Conservation (phyloP, 2,329 filamentous ascomycete species). For the Colletotrichum limetticola region DNA sequence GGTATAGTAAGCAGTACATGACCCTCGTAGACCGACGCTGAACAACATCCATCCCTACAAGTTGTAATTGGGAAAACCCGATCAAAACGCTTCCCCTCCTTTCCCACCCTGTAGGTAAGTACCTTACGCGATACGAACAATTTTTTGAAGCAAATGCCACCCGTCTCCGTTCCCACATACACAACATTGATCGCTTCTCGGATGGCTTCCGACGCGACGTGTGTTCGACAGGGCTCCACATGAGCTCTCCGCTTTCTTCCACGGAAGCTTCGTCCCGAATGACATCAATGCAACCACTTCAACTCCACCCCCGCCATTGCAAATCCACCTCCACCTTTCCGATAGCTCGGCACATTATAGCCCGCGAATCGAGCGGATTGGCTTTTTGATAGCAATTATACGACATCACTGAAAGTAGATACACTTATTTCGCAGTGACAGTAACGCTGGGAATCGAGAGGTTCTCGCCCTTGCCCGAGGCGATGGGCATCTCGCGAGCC, state of each 20-base stretch:
- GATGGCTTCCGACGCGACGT: not conserved
- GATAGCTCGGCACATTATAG: conserved; percentile 15
- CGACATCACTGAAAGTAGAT: not conserved
- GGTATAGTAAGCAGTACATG: conserved; percentile 13
- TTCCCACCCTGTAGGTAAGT: not conserved
- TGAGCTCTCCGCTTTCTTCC: conserved; percentile 10
- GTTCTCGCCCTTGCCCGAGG: conserved; percentile 21
- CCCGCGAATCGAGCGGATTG: not conserved
- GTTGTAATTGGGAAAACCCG: not conserved
- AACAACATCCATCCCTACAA: not conserved
- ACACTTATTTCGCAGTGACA: conserved; percentile 19
- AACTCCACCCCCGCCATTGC: conserved; percentile 14
- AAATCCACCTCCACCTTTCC: conserved; percentile 3
- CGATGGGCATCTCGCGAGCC: conserved; percentile 32
- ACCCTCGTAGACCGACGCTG: not conserved
- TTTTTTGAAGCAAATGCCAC: not conserved
- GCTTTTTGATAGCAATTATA: not conserved
- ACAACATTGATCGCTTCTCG: not conserved
- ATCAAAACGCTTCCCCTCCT: not conserved
- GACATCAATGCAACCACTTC: conserved; percentile 24
- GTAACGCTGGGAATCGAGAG: conserved; percentile 27
- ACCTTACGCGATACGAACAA: not conserved
- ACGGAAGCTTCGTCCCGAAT: conserved; percentile 1
- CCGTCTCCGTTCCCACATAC: no score
- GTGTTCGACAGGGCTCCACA: not conserved